Evolutionary conservation across 441 rosid genomes (phyloP).

Genomic region (Populus trichocarpa): DNA sequence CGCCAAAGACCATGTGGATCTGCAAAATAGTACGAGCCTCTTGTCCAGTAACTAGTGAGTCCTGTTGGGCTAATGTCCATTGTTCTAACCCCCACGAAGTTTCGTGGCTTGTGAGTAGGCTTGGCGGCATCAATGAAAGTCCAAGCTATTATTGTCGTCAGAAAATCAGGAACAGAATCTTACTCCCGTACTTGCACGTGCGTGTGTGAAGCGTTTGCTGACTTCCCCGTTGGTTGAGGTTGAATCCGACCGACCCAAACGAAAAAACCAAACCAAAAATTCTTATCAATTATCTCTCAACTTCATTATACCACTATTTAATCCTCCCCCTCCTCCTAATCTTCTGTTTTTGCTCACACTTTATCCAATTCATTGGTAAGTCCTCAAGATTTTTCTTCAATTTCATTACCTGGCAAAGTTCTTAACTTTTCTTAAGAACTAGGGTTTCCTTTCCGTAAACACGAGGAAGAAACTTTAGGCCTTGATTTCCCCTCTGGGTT

Average conservation of each 20-base stretch:
- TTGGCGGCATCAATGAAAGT: neutral
- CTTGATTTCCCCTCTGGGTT: constrained; percentile 5
- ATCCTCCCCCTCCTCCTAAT: neutral
- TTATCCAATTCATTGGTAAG: constrained; percentile 24
- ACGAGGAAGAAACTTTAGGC: constrained; percentile 29
- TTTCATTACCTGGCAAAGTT: neutral
- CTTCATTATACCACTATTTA: neutral
- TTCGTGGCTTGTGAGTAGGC: neutral
- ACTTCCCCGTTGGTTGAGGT: no score
- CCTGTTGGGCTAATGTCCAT: neutral
- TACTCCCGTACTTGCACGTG: neutral
- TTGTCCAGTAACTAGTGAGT: neutral
- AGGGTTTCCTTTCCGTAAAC: constrained; percentile 28
- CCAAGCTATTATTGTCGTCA: neutral
- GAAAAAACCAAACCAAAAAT: neutral
- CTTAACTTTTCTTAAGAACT: neutral
- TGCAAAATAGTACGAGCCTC: neutral
- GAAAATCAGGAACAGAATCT: neutral
- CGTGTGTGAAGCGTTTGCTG: no score
- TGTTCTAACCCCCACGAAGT: neutral
- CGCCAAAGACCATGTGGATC: neutral
- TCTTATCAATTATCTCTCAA: neutral
- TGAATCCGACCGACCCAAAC: neutral
- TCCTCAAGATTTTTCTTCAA: constrained; percentile 3
- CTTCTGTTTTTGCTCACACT: neutral